Conservation (phyloP, 352 stramenopile genomes). For the Hyaloperonospora brassicae region DNA sequence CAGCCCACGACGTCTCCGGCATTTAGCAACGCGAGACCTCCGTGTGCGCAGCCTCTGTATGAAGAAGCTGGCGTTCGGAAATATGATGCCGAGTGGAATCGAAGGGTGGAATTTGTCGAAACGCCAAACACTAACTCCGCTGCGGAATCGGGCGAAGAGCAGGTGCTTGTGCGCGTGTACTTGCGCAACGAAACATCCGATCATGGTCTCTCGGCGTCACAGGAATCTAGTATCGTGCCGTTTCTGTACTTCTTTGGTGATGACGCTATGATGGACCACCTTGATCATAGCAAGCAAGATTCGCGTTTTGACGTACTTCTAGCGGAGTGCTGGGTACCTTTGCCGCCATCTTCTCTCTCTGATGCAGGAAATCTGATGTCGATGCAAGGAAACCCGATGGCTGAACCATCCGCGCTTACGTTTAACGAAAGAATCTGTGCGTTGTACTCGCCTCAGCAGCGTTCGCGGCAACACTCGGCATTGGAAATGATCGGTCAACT, state of each 20-base stretch:
- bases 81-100: constrained; percentile 81
- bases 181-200: constrained; percentile 65
- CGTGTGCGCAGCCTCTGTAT: constrained; percentile 21
- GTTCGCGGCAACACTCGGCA: constrained; percentile 25
- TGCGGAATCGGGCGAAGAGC: constrained; percentile 18
- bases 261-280: constrained; percentile 78
- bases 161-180: constrained; percentile 69
- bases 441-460: constrained; percentile 45
- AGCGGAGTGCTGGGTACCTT: constrained; percentile 69
- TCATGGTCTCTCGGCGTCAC: constrained; percentile 60
- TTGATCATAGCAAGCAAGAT: constrained; percentile 82
- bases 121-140: constrained; percentile 22
- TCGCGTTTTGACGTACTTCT: constrained; percentile 69
- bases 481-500: constrained; percentile 70
- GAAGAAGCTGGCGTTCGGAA: constrained; percentile 25
- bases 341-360: constrained; percentile 36
- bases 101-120: constrained; percentile 72
- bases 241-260: constrained; percentile 87
- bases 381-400: constrained; percentile 24
- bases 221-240: constrained; percentile 79
- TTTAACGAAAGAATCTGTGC: constrained; percentile 64
- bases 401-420: constrained; percentile 23
- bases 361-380: constrained; percentile 18
- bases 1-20: constrained; percentile 31
- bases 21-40: constrained; percentile 18